Base-by-base conservation (phyloP, 1,284 basidiomycete genomes). In the Polyporus tsugae region DNA sequence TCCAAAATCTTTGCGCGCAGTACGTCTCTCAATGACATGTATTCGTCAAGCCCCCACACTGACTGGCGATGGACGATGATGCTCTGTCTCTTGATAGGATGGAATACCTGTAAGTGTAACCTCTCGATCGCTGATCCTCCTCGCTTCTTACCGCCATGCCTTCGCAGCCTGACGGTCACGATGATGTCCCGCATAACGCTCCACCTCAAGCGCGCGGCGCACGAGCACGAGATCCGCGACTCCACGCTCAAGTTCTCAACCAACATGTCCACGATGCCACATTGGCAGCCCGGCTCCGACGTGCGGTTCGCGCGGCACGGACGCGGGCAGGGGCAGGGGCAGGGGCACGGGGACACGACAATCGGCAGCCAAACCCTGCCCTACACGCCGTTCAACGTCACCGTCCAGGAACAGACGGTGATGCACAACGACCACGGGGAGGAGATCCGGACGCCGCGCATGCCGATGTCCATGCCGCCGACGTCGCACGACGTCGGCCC, bases 1-100 rank as follows among this genome's bases (percentile, higher is more conserved):
- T 85, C 1, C 83, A 86, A 71, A 87, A 88, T 68, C 81, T 88
- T n/a, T 81, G 81, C 33, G 86, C 85, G 0, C 87, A 88, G 87
- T 88, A 72, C 72, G 85, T 80, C 7, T n/a, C 17, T 10, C 15
- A 29, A 33, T 19, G n/a, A 5, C 19, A 5, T 35, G 33, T 5
- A 4, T 25, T 10, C 38, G 9, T 29, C 22, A 25, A 9, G 25
- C 33, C 0, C 11, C 13, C 25, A 6, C 9, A 57, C 64, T 52
- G 60, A 49, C 35, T 60, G 22, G 60, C 63, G 53, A n/a, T 35
- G 0, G 4, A 29, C n/a, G n/a, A n/a, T 58, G 35, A 38, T 36
- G 63, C 35, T 59, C 19, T 60, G 22, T 66, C 19, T 13, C 41
- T 53, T 35, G 29, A 36, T 65, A 87, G 85, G 73, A 80, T 84